Conservation (phyloP, 225 moss, liverwort and hornwort species). For the Polytrichum commune region DNA sequence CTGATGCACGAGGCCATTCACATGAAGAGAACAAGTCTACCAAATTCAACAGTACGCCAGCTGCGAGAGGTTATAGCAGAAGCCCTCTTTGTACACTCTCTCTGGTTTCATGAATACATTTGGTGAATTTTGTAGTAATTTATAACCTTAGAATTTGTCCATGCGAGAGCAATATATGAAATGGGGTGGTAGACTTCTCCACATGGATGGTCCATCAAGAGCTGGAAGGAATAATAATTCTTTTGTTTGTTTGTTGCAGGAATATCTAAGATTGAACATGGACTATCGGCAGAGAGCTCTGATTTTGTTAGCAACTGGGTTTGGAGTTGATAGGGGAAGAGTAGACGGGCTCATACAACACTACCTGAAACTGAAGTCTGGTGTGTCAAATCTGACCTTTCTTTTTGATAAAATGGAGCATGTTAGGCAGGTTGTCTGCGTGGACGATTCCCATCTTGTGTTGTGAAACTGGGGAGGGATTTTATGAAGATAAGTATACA, state of each 20-base stretch:
- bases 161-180: background rate
- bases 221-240: background rate
- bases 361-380: slow-evolving; percentile 60
- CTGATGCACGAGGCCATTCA: slow-evolving; percentile 91
- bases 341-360: slow-evolving; percentile 77
- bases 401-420: background rate
- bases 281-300: slow-evolving; percentile 73
- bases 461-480: too few relatives aligned
- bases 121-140: background rate
- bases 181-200: background rate
- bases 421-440: too few relatives aligned
- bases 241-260: slow-evolving; percentile 32
- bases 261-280: slow-evolving; percentile 77
- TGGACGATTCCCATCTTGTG: too few relatives aligned
- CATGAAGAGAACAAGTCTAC: slow-evolving; percentile 79
- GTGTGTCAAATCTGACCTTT: slow-evolving; percentile 13
- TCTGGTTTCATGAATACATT: background rate
- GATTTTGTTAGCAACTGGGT: slow-evolving; percentile 68
- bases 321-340: slow-evolving; percentile 86
- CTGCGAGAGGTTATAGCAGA: slow-evolving; percentile 67
- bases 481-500: background rate
- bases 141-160: background rate
- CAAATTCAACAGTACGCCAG: slow-evolving; percentile 73
- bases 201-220: background rate
- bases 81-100: background rate